Evolutionary conservation across 2,329 filamentous ascomycete species (phyloP), one percentile per base, ranked within the genome.

Genomic region (Pseudogymnoascus sp.): DNA sequence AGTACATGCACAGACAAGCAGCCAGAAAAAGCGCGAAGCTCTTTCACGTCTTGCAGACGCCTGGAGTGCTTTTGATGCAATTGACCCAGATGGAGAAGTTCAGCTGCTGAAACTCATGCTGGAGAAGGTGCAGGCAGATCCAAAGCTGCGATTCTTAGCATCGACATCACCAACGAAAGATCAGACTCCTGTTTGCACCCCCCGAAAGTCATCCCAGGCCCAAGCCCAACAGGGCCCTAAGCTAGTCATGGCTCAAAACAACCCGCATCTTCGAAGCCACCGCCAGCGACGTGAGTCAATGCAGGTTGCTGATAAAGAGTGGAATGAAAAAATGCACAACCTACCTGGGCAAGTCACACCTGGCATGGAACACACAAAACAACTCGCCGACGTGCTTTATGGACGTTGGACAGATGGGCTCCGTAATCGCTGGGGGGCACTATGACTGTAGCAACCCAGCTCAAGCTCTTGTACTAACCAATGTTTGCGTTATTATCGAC

Each of bases 321-420:
- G 66, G 62, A 82, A 77, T 68, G 72, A 77, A 23, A 72, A 70
- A 62, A 58, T 70, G 49, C 60, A 60, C 70, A 81, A 82, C 67
- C 75, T 86, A 67, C 85, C 84, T 1, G 85, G 82, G 9, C 79
- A 83, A 66, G 73, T 78, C 58, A 77, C 81, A 62, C 82, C 86
- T 1, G 93, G 92, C 2, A 93, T 97, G 90, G 92, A 97, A 75
- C 93, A 97, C 75, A 90, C 89, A 67, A 91, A 91, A 71, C 86
- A 96, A 72, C 80, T 97, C 38, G 91, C 90, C 1, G 92, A 97
- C 73, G 90, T 96, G 19, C 82, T 99, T 19, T 97, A 97, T 76
- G 85, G 87, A 14, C 84, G 93, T 45, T 99, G 94, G 94, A 86
- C 88, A 2, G 90, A 95, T 63, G 92, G 91, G 1, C 78, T 97